Evolutionary conservation across 768 basidiomycete genomes (phyloP), one percentile per base, ranked within the genome.

Genomic region (Pholiota molesta): DNA sequence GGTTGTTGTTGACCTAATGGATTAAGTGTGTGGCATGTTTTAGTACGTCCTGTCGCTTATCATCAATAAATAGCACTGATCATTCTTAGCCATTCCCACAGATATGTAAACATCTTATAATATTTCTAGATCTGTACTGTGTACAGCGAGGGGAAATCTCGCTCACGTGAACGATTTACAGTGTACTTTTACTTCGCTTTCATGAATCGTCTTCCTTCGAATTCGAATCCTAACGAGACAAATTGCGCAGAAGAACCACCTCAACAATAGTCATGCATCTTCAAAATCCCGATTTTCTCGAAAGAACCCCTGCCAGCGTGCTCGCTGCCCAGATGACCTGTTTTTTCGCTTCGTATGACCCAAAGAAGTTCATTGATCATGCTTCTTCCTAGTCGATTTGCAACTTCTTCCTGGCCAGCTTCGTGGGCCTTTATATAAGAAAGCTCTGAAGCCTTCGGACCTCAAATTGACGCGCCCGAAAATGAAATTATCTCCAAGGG

Each of bases 1-100:
- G 44, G 73, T 82, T 26, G 69, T 83, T 19, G 77, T 82, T 0
- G 80, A 83, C 69, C 62, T 83, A 60, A 73, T 69, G 57, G 78
- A 79, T 57, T 53, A 23, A 11, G 10, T 35, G 13, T 45, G 26
- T n/a, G 21, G 45, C 23, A 52, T 19, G 47, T 49, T 23, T 19
- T 60, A 16, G 52, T 60, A 23, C 53, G 52, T 44, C 31, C 16
- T 10, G 11, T 21, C n/a, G 19, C 42, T 53, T 54, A 40, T 60
- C 21, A 44, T 60, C 52, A 39, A 28, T 26, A 49, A 53, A 42
- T 47, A 33, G 16, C 28, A 31, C 19, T 39, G 44, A 29, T 26
- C 11, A 47, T 53, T 49, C 9, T 40, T 42, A 37, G 33, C 16
- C 49, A 13, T 55, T 64, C 63, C 59, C 63, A 64, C 59, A 64